Percentiles rank a stretch among this genome's conserved stretches.
Conservation (phyloP, 306 rosid genomes). For the Trifolium pratense region DNA sequence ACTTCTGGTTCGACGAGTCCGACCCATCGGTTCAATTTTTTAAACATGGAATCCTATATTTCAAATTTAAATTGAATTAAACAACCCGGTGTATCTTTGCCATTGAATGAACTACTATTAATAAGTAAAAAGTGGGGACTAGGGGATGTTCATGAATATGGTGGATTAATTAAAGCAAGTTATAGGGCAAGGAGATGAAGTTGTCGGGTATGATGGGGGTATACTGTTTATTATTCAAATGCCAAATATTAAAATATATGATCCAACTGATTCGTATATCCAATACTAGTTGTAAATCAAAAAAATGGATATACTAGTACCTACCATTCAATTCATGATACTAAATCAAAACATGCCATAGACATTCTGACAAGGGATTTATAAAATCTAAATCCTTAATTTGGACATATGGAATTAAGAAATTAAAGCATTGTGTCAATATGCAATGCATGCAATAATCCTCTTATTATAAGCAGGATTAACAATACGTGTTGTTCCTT, state of each 20-base stretch:
- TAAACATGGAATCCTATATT: too few species aligned
- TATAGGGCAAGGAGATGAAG: not conserved
- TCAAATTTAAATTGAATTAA: not conserved
- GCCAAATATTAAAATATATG: slow-evolving; percentile 14
- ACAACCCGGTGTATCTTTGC: not conserved
- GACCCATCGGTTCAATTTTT: too few species aligned
- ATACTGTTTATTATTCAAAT: not conserved
- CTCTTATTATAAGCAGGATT: slow-evolving; percentile 1
- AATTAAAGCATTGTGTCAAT: not conserved
- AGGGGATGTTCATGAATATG: not conserved
- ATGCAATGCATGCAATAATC: slow-evolving; percentile 28
- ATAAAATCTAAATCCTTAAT: not conserved
- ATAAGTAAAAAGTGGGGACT: not conserved
- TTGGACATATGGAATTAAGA: not conserved
- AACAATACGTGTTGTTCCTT: not conserved
- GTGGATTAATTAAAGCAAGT: not conserved
- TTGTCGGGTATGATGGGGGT: slow-evolving; percentile 9
- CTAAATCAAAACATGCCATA: not conserved
- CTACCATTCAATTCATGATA: not conserved
- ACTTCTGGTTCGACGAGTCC: too few species aligned
- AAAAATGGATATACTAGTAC: too few species aligned
- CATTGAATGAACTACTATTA: not conserved
- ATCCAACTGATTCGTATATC: slow-evolving; percentile 8
- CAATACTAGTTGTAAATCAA: too few species aligned
- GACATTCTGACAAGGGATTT: not conserved